phyloP scores from a whole-genome alignment of 805 yeast species.

The Lachancea waltii region DNA sequence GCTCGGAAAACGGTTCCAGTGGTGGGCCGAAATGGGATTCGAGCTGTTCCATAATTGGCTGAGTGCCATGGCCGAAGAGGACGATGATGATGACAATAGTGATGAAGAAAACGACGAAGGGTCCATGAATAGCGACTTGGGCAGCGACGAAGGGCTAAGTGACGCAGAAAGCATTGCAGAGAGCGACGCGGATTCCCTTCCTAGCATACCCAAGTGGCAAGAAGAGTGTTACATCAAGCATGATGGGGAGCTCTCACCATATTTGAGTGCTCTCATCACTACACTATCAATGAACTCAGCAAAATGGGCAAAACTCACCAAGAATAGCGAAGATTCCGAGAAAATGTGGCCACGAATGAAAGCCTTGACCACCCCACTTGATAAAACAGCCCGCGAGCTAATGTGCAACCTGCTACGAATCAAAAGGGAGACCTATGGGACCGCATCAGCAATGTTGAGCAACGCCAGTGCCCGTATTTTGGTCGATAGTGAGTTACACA shows the following conservation, averaged over 20 bases:
- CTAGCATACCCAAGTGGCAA: slow-evolving; percentile 32
- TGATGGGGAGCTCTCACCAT: slow-evolving; percentile 40
- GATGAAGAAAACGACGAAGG: slow-evolving; percentile 12
- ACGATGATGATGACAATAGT: slow-evolving; percentile 4
- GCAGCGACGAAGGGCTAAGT: background rate
- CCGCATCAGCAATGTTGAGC: too few relatives aligned
- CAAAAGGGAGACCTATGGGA: background rate
- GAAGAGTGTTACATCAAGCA: slow-evolving; percentile 35
- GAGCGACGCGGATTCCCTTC: slow-evolving; percentile 17
- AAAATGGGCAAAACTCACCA: slow-evolving; percentile 24
- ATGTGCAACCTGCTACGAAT: background rate
- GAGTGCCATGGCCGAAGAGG: slow-evolving; percentile 11
- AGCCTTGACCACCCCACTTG: background rate
- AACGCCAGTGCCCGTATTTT: too few relatives aligned
- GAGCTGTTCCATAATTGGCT: slow-evolving; percentile 15
- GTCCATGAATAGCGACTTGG: slow-evolving; percentile 7
- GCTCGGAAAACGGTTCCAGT: slow-evolving; percentile 14
- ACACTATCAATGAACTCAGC: slow-evolving; percentile 29
- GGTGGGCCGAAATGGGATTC: slow-evolving; percentile 24
- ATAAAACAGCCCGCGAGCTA: background rate
- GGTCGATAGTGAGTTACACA: too few relatives aligned
- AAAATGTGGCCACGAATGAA: background rate
- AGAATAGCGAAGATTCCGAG: background rate
- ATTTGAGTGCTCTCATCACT: slow-evolving; percentile 39
- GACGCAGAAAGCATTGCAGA: slow-evolving; percentile 12